Base-by-base conservation (phyloP, 2,329 filamentous ascomycete genomes). In the Aspergillus pseudoterreus region DNA sequence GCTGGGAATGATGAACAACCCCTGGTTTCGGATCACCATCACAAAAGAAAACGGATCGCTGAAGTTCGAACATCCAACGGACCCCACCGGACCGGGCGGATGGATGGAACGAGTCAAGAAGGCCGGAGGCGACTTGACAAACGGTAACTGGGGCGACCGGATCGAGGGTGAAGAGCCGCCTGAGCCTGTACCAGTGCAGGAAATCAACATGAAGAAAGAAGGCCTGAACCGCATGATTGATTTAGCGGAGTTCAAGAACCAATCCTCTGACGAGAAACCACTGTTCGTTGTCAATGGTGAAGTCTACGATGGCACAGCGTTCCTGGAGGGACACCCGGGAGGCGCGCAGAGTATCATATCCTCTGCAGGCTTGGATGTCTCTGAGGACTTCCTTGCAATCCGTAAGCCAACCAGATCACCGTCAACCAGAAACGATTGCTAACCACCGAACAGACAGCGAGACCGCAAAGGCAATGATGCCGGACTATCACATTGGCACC, bases 1-100 rank as follows among this genome's bases (percentile, higher is more conserved):
- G 2, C 75, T 96, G 36, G 91, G 92, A 0, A 96, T 96, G 92
- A 96, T 96, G 92, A 96, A 96, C 72, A 96, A 96, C 62, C 88
- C 90, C 0, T 96, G 92, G 92, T 96, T 87, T 69, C 81, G 92
- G 4, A 81, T 96, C 1, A 82, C 85, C 2, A 87, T 96, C 49
- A 82, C 83, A 47, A 85, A 84, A 50, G 85, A 92, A 53, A 78
- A 77, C 0, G 76, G 82, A 14, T 71, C 65, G 6, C 71, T 96
- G 39, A 79, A 82, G 5, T 96, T 96, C 59, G 91, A 96, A 68
- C 92, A 96, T 61, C 92, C 92, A 0, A 95, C 90, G 2, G 87
- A 91, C 57, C 89, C 91, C 6, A 85, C 86, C 0, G 85, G 86
- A 57, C 80, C 87, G 0, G 88, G 88, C 12, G 92, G 92, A 0